These are phyloP conservation scores for Colletotrichum limetticola DNA, from an alignment of 2,329 filamentous ascomycete genomes.

Conservation along the genomic window DNA sequence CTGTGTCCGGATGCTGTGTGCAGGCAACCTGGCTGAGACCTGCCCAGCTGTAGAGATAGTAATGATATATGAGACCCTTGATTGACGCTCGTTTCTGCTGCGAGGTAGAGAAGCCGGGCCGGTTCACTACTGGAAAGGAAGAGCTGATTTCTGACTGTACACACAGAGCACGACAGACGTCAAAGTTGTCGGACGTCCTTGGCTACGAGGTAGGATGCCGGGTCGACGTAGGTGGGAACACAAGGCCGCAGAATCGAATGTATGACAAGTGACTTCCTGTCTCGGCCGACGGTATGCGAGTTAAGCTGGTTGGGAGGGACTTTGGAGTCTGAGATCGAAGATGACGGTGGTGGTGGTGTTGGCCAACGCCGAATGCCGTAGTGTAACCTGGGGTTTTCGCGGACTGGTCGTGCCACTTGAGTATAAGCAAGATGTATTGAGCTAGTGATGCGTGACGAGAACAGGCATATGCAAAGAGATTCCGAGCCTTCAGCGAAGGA, in stretches of 20 bases:
- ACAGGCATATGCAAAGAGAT: constrained; percentile 1
- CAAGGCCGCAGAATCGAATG: neutral
- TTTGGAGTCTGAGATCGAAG: neutral
- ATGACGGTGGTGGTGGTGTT: neutral
- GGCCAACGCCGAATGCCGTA: constrained; percentile 14
- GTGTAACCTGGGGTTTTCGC: constrained; percentile 3
- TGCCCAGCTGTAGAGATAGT: constrained; percentile 5
- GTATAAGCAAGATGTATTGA: neutral
- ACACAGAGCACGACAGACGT: neutral
- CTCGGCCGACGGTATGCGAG: neutral
- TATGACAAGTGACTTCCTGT: neutral
- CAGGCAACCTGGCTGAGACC: constrained; percentile 19
- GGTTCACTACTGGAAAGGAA: neutral
- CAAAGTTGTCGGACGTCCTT: neutral
- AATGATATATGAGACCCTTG: neutral
- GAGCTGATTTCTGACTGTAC: neutral
- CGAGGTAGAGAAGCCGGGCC: neutral
- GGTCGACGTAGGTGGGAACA: neutral
- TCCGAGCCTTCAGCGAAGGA: constrained; percentile 1
- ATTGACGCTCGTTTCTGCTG: neutral
- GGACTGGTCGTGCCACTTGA: neutral
- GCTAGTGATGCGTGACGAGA: neutral
- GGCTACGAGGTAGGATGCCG: neutral
- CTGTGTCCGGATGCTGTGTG: neutral
- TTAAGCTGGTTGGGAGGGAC: neutral